Evolutionary conservation across 495 filamentous ascomycete species (phyloP).

Genomic region (Bacidia rubella): DNA sequence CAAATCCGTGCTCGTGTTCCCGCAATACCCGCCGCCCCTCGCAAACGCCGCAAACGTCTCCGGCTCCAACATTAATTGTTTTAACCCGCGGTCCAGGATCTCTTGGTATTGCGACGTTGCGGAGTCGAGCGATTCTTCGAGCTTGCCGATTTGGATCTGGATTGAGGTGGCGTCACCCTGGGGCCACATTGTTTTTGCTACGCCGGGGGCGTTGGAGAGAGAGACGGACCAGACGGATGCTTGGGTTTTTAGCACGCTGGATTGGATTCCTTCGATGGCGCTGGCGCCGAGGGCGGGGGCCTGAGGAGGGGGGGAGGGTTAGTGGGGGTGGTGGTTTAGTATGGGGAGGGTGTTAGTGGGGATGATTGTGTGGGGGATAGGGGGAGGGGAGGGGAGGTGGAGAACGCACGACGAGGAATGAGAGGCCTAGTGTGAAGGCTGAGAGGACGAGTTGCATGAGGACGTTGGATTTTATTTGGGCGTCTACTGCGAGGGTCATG

Average conservation of each 20-base stretch:
- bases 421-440: neutral
- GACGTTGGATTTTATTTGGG: neutral
- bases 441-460: neutral
- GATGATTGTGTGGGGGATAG: neutral
- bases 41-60: constrained; percentile 6
- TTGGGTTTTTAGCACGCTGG: neutral
- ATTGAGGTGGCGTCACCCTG: neutral
- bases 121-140: neutral
- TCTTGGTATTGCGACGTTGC: neutral
- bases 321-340: too few relatives aligned
- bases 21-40: neutral
- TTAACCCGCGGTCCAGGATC: constrained; percentile 1
- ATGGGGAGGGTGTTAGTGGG: constrained; percentile 3
- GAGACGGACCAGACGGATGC: neutral
- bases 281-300: constrained; percentile 6
- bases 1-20: neutral
- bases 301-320: too few relatives aligned
- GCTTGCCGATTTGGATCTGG: constrained; percentile 5
- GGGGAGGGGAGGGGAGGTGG: neutral
- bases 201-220: constrained; percentile 7
- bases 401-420: neutral
- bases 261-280: neutral
- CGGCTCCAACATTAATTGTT: constrained; percentile 6
- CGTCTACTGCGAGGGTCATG: neutral
- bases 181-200: constrained; percentile 9